These are phyloP conservation scores for Saturnispora besseyi DNA, from an alignment of 805 yeast genomes.

Conservation along the genomic window DNA sequence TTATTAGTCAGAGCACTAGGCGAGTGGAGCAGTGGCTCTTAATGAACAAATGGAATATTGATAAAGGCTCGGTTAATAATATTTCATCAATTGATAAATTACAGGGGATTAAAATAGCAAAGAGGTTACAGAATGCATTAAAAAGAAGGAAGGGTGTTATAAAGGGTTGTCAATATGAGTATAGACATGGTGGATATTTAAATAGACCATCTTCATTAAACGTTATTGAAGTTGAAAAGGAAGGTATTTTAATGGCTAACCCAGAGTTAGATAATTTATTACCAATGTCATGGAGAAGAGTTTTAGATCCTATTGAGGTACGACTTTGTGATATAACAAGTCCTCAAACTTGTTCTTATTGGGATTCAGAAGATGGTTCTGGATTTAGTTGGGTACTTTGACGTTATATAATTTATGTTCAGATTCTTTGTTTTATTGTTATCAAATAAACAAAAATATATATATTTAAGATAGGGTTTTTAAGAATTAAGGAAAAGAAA, in stretches of 20 bases:
- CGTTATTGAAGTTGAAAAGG: conserved; percentile 6
- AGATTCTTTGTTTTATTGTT: not conserved
- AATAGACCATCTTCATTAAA: conserved; percentile 8
- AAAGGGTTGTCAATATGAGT: conserved; percentile 11
- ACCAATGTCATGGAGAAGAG: conserved; percentile 23
- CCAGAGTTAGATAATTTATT: conserved; percentile 24
- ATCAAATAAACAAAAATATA: not conserved
- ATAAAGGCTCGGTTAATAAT: not conserved
- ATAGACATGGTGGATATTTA: conserved; percentile 14
- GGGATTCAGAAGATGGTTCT: conserved; percentile 11
- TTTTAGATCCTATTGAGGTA: conserved; percentile 12
- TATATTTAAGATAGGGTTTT: not conserved
- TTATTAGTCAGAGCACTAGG: not conserved
- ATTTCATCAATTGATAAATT: not conserved
- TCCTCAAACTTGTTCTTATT: conserved; percentile 3
- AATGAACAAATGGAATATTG: not conserved
- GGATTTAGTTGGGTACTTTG: conserved; percentile 5
- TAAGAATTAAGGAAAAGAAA: not conserved
- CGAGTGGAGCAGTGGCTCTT: conserved; percentile 5
- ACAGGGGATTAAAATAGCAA: not conserved
- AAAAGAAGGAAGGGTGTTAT: not conserved
- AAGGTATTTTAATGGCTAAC: conserved; percentile 23
- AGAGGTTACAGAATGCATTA: not conserved
- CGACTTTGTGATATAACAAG: conserved; percentile 4
- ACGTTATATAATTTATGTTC: not conserved